Base-by-base conservation (phyloP, 768 basidiomycete species). In the Agrocybe pediades region DNA sequence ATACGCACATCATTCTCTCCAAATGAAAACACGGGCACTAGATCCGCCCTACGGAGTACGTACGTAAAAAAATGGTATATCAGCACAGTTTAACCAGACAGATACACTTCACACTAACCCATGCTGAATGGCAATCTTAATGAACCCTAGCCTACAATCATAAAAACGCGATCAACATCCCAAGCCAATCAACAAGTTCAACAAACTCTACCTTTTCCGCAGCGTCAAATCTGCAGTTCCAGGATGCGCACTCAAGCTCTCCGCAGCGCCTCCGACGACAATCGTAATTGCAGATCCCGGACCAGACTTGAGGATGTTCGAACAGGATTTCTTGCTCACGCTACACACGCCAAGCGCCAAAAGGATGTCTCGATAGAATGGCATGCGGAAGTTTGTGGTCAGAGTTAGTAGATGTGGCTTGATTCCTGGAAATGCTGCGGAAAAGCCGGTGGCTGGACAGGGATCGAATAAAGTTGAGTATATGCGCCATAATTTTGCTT, bases 21-120 rank as follows among this genome's bases (percentile, higher is more conserved):
- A 62, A 99, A 99, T 5, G 93, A 95, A 66, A 99, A 98, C 2
- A 98, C 95, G 0, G 97, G 97, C 0, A 99, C 97, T 9, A 99
- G 77, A 64, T 95, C 93, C 33, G 97, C 97, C 49, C 94, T 95
- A n/a, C n/a, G 59, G 13, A 44, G 20, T 49, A 30, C n/a, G 13
- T n/a, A 21, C 3, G 30, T 8, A 43, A 47, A 29, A 42, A 25
- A 17, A 19, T 42, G 26, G 44, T n/a, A 53, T 48, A 56, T 21
- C 47, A 45, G 42, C n/a, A 44, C 42, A n/a, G 19, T 19, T 13
- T 33, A 26, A 29, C 16, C 2, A 27, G 4, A 20, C 29, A 49
- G 33, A n/a, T 36, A n/a, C 11, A 46, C 2, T n/a, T 41, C 19
- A 13, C 13, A 54, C 25, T 36, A 46, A 92, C 91, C 92, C 93